Evolutionary conservation across 345 rosid species (phyloP).

Genomic region (Hypericum perforatum): DNA sequence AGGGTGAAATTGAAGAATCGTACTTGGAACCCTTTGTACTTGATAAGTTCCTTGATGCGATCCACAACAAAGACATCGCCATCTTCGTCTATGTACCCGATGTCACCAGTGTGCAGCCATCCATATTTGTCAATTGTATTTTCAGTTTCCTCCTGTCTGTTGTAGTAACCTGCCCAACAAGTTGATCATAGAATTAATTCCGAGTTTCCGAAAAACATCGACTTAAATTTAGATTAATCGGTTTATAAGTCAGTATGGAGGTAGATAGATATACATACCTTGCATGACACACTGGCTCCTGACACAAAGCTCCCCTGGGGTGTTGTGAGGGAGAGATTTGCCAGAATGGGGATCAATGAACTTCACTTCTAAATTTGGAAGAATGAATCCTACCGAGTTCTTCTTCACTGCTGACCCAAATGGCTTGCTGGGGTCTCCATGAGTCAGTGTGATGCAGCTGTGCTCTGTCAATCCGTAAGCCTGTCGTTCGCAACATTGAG

Average conservation of each 20-base stretch:
- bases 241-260: no score
- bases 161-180: slow-evolving; percentile 43
- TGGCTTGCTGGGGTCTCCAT: slow-evolving; percentile 48
- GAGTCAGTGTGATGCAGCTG: slow-evolving; percentile 84
- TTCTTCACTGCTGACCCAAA: slow-evolving; percentile 50
- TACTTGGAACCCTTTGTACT: slow-evolving; percentile 94
- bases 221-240: no score
- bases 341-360: slow-evolving; percentile 76
- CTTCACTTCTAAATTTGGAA: slow-evolving; percentile 78
- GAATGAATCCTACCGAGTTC: slow-evolving; percentile 80
- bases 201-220: neutral
- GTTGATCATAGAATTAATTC: neutral
- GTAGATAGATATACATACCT: slow-evolving; percentile 28
- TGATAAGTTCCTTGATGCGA: slow-evolving; percentile 87
- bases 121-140: slow-evolving; percentile 67
- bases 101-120: slow-evolving; percentile 89
- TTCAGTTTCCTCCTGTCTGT: slow-evolving; percentile 65
- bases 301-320: slow-evolving; percentile 79
- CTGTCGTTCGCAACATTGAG: slow-evolving; percentile 16
- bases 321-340: slow-evolving; percentile 54
- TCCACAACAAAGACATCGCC: slow-evolving; percentile 89
- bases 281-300: slow-evolving; percentile 86
- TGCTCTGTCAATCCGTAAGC: slow-evolving; percentile 98
- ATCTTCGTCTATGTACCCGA: slow-evolving; percentile 82
- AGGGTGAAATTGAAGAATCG: neutral